A percentile compares a stretch with the other conserved stretches of the same genome.
These are phyloP conservation scores for Solanum chiquidenum DNA, from an alignment of 257 asterid species.

Conservation along the genomic window DNA sequence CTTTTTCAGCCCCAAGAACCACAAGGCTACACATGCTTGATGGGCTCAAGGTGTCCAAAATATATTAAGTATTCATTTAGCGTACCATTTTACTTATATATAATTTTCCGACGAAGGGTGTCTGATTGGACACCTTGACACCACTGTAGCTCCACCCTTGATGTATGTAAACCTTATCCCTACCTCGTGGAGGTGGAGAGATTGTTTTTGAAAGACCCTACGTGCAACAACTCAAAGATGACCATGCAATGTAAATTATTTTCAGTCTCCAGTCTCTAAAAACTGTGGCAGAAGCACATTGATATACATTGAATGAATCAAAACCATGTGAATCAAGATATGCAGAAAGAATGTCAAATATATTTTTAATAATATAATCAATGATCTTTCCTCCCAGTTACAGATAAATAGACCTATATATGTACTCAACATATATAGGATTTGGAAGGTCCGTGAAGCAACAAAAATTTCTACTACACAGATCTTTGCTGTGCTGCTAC, in stretches of 20 bases:
- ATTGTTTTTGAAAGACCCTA: not conserved
- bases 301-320: not conserved
- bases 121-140: no score
- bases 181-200: not conserved
- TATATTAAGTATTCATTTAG: no score
- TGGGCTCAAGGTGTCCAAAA: no score
- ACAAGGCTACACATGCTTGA: no score
- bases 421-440: not conserved
- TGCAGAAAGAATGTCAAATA: not conserved
- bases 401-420: not conserved
- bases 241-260: not conserved
- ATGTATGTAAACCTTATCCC: not conserved
- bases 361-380: not conserved
- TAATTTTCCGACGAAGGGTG: no score
- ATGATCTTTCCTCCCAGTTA: not conserved
- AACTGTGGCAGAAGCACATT: not conserved
- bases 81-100: no score
- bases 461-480: not conserved
- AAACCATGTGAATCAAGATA: not conserved
- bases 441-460: not conserved
- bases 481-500: not conserved
- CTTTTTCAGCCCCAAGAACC: no score
- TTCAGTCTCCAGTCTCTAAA: not conserved
- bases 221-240: not conserved
- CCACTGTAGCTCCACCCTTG: no score